Conservation (phyloP, 1,284 basidiomycete genomes). For the Ceratobasidium theobromae region DNA sequence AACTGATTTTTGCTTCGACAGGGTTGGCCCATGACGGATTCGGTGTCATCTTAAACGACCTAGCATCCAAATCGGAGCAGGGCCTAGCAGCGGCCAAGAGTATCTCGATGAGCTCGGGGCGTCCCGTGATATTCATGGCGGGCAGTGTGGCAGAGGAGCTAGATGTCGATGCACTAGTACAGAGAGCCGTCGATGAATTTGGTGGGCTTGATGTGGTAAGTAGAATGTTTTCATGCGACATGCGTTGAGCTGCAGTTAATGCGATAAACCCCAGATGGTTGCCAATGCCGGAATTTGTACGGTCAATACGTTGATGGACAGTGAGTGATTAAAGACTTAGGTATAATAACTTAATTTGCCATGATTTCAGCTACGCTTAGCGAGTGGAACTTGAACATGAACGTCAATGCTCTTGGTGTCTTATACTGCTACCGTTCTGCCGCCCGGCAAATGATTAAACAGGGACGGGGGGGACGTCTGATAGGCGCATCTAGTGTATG, state of each 20-base stretch:
- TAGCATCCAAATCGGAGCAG: constrained; percentile 40
- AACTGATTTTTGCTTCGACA: too few relatives aligned
- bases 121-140: constrained; percentile 40
- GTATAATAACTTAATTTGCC: background rate
- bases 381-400: constrained; percentile 37
- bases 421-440: constrained; percentile 43
- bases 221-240: background rate
- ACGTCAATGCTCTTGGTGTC: constrained; percentile 38
- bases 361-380: constrained; percentile 36
- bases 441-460: constrained; percentile 43
- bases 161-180: constrained; percentile 46
- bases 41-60: constrained; percentile 47
- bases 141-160: constrained; percentile 46
- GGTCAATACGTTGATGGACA: constrained; percentile 34
- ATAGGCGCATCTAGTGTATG: constrained; percentile 39
- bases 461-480: constrained; percentile 42
- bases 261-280: too few relatives aligned
- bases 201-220: constrained; percentile 48
- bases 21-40: constrained; percentile 49
- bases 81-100: constrained; percentile 43
- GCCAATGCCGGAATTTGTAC: constrained; percentile 39
- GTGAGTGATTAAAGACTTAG: constrained; percentile 34
- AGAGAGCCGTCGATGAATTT: constrained; percentile 41
- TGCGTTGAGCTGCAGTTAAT: background rate
- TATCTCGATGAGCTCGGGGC: constrained; percentile 41